Evolutionary conservation across 2,329 filamentous ascomycete species (phyloP).

Genomic region (Grosmannia huntii): DNA sequence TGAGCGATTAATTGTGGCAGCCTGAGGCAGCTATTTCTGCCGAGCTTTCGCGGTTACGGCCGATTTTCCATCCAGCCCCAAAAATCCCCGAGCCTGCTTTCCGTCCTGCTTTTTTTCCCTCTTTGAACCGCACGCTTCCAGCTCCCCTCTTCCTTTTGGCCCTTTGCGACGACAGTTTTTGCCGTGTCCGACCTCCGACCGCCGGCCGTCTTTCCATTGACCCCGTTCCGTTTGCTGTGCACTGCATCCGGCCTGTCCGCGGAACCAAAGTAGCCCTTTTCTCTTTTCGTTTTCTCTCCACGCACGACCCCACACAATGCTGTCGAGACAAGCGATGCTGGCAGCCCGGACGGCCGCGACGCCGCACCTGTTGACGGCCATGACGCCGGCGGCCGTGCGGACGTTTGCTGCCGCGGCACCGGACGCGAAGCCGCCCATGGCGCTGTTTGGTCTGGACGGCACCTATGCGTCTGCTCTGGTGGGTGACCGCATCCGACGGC

Average conservation of each 20-base stretch:
- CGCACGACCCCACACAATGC: constrained; percentile 27
- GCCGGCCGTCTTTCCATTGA: background rate
- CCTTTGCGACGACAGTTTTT: background rate
- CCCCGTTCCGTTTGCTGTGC: background rate
- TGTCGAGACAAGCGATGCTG: constrained; percentile 43
- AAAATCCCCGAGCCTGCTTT: constrained; percentile 14
- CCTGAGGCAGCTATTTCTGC: constrained; percentile 28
- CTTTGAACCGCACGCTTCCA: background rate
- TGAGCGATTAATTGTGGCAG: constrained; percentile 15
- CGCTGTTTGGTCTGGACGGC: constrained; percentile 91
- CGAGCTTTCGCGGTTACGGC: constrained; percentile 23
- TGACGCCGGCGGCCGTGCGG: constrained; percentile 66
- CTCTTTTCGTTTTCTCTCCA: constrained; percentile 9
- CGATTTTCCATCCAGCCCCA: constrained; percentile 22
- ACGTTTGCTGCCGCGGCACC: constrained; percentile 65
- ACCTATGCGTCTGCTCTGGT: constrained; percentile 98
- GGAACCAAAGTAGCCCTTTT: background rate
- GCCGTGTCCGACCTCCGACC: background rate
- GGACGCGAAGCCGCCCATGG: constrained; percentile 70
- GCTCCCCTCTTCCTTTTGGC: background rate
- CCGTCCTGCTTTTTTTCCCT: background rate
- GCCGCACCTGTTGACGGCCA: constrained; percentile 42
- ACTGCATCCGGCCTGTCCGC: background rate
- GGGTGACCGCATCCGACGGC: constrained; percentile 21
- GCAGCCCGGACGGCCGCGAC: constrained; percentile 40